Percentiles rank a stretch among this genome's conserved stretches.
These are phyloP conservation scores for Colletotrichum orchidophilum DNA, from an alignment of 2,329 filamentous ascomycete species.

Conservation along the genomic window DNA sequence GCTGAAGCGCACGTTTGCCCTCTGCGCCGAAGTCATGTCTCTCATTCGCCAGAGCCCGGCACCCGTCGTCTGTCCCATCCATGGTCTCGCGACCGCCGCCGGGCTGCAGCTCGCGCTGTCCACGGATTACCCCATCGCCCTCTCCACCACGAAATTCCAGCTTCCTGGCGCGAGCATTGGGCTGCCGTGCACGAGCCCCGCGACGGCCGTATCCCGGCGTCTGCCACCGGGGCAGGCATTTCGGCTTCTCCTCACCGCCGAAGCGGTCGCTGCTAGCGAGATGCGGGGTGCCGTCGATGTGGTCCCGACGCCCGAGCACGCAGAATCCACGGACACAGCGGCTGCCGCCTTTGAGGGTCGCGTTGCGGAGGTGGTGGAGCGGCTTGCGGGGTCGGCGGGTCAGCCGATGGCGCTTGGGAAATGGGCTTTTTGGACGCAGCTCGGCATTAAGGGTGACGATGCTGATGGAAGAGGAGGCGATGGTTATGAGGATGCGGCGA, in stretches of 20 bases:
- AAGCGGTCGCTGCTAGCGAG: slow-evolving; percentile 38
- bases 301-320: slow-evolving; percentile 31
- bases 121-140: slow-evolving; percentile 41
- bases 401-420: slow-evolving; percentile 46
- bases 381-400: slow-evolving; percentile 36
- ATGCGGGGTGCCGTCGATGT: slow-evolving; percentile 41
- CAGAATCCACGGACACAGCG: slow-evolving; percentile 34
- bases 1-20: slow-evolving; percentile 37
- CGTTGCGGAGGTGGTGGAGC: slow-evolving; percentile 38
- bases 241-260: slow-evolving; percentile 42
- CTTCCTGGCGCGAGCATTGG: slow-evolving; percentile 43
- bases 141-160: slow-evolving; percentile 36
- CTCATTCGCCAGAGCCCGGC: slow-evolving; percentile 44
- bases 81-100: slow-evolving; percentile 44
- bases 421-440: slow-evolving; percentile 47
- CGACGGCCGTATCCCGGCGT: slow-evolving; percentile 39
- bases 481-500: slow-evolving; percentile 39
- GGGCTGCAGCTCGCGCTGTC: slow-evolving; percentile 46
- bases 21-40: slow-evolving; percentile 44
- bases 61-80: slow-evolving; percentile 42
- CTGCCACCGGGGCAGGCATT: slow-evolving; percentile 39
- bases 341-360: slow-evolving; percentile 37
- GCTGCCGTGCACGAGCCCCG: slow-evolving; percentile 44
- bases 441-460: slow-evolving; percentile 33
- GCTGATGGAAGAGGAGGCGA: slow-evolving; percentile 32